Evolutionary conservation across 1,284 basidiomycete species (phyloP).

Genomic region (Cutaneotrichosporon cavernicola): DNA sequence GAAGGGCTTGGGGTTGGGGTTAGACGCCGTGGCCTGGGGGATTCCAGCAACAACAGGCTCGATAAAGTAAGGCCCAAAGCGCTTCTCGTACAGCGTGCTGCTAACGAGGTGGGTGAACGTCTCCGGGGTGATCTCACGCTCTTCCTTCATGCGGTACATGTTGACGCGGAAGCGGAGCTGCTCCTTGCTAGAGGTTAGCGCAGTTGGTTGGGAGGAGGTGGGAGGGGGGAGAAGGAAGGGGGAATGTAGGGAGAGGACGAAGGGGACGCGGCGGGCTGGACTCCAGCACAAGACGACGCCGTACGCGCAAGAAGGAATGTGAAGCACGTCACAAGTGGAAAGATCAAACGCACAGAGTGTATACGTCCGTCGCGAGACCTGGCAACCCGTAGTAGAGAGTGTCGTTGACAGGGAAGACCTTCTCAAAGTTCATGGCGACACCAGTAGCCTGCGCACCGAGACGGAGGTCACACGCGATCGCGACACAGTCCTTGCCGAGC

Average conservation of each 20-base stretch:
- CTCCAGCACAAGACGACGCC: no score
- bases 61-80: constrained; percentile 95
- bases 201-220: neutral
- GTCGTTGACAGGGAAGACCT: constrained; percentile 95
- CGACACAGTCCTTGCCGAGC: constrained; percentile 98
- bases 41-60: constrained; percentile 96
- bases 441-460: constrained; percentile 87
- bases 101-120: constrained; percentile 95
- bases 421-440: constrained; percentile 62
- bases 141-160: constrained; percentile 99
- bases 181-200: constrained; percentile 63
- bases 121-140: constrained; percentile 92
- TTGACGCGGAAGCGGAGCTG: constrained; percentile 91
- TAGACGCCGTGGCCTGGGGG: constrained; percentile 59
- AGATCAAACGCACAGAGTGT: constrained; percentile 68
- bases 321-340: neutral
- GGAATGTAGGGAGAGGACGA: neutral
- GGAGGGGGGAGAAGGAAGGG: neutral
- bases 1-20: constrained; percentile 81
- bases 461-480: constrained; percentile 91
- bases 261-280: neutral
- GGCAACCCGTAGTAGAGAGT: constrained; percentile 89
- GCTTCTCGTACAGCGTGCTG: constrained; percentile 93
- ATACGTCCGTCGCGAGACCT: constrained; percentile 89
- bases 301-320: neutral